A percentile compares a stretch with the other conserved stretches of the same genome.
Evolutionary conservation across 1,284 basidiomycete genomes (phyloP).

Genomic region (Marasmius tenuissimus): DNA sequence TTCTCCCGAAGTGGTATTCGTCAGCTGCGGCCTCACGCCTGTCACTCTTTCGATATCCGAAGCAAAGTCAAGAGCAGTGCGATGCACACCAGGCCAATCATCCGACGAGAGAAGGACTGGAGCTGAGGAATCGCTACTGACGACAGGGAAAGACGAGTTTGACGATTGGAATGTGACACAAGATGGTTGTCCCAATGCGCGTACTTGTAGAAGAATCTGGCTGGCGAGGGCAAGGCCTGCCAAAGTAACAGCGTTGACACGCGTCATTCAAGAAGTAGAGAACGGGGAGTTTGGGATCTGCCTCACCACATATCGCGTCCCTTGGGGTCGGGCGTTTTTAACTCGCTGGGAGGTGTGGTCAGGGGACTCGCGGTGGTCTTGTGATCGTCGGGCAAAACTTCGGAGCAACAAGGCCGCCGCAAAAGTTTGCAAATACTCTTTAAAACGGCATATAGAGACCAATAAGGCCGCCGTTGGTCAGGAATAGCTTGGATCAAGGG

Average conservation of each 20-base stretch:
- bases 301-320: too few relatives aligned
- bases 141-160: slow-evolving; percentile 37
- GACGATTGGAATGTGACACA: slow-evolving; percentile 26
- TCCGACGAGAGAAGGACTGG: slow-evolving; percentile 53
- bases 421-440: too few relatives aligned
- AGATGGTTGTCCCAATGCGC: neutral
- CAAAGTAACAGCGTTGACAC: too few relatives aligned
- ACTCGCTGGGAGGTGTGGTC: neutral
- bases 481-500: too few relatives aligned
- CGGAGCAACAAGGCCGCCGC: too few relatives aligned
- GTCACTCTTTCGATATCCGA: slow-evolving; percentile 64
- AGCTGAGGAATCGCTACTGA: slow-evolving; percentile 42
- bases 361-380: neutral
- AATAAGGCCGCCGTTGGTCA: too few relatives aligned
- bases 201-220: neutral
- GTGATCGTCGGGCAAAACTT: neutral
- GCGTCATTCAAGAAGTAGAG: too few relatives aligned
- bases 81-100: slow-evolving; percentile 67
- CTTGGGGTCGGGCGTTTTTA: too few relatives aligned
- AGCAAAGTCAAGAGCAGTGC: slow-evolving; percentile 60
- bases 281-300: too few relatives aligned
- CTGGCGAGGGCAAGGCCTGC: neutral
- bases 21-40: slow-evolving; percentile 45
- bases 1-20: slow-evolving; percentile 41
- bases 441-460: too few relatives aligned